A percentile compares a stretch with the other conserved stretches of the same genome.
Evolutionary conservation across 2,329 filamentous ascomycete species (phyloP).

Genomic region (Xylariaceae sp.): DNA sequence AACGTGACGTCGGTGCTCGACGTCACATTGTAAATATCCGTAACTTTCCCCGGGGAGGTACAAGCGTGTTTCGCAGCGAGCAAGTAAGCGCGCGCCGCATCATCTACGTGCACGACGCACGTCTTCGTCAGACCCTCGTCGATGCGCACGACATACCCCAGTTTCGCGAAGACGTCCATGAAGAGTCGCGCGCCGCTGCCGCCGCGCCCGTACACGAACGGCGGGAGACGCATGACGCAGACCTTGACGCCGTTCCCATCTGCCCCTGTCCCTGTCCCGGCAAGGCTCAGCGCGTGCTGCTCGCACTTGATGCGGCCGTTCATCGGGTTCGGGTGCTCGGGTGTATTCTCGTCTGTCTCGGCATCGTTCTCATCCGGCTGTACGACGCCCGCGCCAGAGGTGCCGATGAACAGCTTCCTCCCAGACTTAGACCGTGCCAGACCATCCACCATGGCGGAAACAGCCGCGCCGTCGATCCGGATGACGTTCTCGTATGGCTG

Average conservation of each 20-base stretch:
- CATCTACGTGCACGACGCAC: conserved; percentile 46
- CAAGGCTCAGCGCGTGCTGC: conserved; percentile 41
- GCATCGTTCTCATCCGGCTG: conserved; percentile 37
- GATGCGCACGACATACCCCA: conserved; percentile 42
- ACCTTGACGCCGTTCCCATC: conserved; percentile 46
- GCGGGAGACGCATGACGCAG: conserved; percentile 48
- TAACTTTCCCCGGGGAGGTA: conserved; percentile 32
- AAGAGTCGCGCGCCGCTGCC: conserved; percentile 47
- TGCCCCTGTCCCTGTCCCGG: too few species aligned
- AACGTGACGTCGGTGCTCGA: conserved; percentile 42
- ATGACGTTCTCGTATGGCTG: conserved; percentile 38
- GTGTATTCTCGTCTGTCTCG: conserved; percentile 39
- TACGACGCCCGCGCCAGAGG: conserved; percentile 42
- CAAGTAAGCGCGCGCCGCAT: conserved; percentile 51
- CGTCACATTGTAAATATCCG: conserved; percentile 46
- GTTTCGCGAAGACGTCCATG: conserved; percentile 40
- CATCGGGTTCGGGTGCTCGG: conserved; percentile 31
- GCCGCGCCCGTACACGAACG: conserved; percentile 53
- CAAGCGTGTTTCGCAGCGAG: conserved; percentile 44
- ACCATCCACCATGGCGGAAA: conserved; percentile 47
- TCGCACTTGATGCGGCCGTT: conserved; percentile 41
- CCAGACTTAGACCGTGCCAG: conserved; percentile 31
- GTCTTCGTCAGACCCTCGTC: conserved; percentile 1
- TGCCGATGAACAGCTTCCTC: conserved; percentile 46
- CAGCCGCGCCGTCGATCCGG: conserved; percentile 44